Evolutionary conservation across 2,329 filamentous ascomycete genomes (phyloP).

Genomic region (Canariomyces notabilis): DNA sequence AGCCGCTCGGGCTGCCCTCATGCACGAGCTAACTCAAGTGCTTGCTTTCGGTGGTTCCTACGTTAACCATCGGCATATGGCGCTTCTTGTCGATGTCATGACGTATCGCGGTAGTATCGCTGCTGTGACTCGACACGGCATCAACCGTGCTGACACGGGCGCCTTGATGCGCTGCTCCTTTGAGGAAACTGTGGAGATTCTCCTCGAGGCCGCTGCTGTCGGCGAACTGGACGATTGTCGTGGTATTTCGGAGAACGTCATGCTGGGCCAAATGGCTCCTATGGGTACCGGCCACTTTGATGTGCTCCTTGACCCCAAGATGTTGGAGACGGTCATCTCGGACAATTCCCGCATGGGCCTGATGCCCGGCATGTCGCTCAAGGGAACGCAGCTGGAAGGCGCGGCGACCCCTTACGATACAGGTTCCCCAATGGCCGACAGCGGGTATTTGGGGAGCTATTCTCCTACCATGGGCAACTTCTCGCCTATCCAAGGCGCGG

Average conservation of each 20-base stretch:
- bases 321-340: constrained; percentile 91
- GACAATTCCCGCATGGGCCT: constrained; percentile 84
- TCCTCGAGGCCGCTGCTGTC: constrained; percentile 88
- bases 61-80: constrained; percentile 97
- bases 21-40: constrained; percentile 85
- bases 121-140: constrained; percentile 95
- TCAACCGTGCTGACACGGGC: constrained; percentile 96
- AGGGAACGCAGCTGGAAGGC: constrained; percentile 70
- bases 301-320: constrained; percentile 84
- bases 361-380: constrained; percentile 72
- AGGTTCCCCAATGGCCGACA: constrained; percentile 71
- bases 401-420: constrained; percentile 93
- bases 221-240: constrained; percentile 97
- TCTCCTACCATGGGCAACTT: constrained; percentile 62
- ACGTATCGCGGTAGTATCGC: constrained; percentile 90
- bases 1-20: constrained; percentile 78
- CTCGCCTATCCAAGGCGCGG: constrained; percentile 71
- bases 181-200: constrained; percentile 97
- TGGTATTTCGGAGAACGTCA: constrained; percentile 97
- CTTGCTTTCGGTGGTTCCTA: constrained; percentile 98
- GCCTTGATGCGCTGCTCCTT: constrained; percentile 99
- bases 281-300: constrained; percentile 97
- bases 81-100: constrained; percentile 95
- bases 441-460: constrained; percentile 55
- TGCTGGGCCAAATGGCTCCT: constrained; percentile 93